phyloP scores from a whole-genome alignment of 208 protist species.

The Crithidia mellificae region DNA sequence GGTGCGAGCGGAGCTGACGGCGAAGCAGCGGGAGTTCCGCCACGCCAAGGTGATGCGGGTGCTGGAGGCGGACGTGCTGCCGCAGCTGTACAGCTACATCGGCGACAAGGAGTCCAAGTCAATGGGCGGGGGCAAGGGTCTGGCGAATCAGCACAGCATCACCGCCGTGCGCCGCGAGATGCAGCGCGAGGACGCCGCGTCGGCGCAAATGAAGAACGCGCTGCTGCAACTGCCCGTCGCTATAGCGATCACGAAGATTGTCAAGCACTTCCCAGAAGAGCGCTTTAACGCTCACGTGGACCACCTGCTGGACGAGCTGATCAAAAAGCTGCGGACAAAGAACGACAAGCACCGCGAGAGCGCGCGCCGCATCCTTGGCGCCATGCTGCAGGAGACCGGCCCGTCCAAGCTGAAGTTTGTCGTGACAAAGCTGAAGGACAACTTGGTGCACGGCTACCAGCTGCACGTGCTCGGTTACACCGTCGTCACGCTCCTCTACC shows the following conservation, averaged over 20 bases:
- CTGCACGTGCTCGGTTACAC: slow-evolving; percentile 92
- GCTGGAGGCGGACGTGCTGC: slow-evolving; percentile 83
- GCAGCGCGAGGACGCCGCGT: slow-evolving; percentile 60
- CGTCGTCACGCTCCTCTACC: slow-evolving; percentile 84
- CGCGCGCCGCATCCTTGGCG: slow-evolving; percentile 77
- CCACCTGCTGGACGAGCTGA: slow-evolving; percentile 76
- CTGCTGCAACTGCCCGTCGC: slow-evolving; percentile 88
- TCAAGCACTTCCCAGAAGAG: slow-evolving; percentile 78
- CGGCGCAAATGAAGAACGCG: slow-evolving; percentile 54
- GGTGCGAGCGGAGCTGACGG: slow-evolving; percentile 37
- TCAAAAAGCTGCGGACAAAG: slow-evolving; percentile 87
- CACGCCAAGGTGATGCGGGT: slow-evolving; percentile 67
- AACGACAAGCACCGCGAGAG: slow-evolving; percentile 87
- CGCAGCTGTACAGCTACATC: slow-evolving; percentile 84
- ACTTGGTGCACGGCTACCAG: slow-evolving; percentile 91
- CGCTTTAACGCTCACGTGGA: slow-evolving; percentile 77
- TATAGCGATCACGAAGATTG: slow-evolving; percentile 86
- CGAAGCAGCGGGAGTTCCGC: slow-evolving; percentile 51
- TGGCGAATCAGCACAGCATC: slow-evolving; percentile 65
- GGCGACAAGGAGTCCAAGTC: slow-evolving; percentile 42
- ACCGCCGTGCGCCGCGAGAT: slow-evolving; percentile 63
- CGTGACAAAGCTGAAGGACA: slow-evolving; percentile 83
- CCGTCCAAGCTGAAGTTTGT: slow-evolving; percentile 82
- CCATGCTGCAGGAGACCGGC: slow-evolving; percentile 82
- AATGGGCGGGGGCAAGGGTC: slow-evolving; percentile 31